Evolutionary conservation across 2,329 filamentous ascomycete species (phyloP).

Genomic region (Colletotrichum scovillei): DNA sequence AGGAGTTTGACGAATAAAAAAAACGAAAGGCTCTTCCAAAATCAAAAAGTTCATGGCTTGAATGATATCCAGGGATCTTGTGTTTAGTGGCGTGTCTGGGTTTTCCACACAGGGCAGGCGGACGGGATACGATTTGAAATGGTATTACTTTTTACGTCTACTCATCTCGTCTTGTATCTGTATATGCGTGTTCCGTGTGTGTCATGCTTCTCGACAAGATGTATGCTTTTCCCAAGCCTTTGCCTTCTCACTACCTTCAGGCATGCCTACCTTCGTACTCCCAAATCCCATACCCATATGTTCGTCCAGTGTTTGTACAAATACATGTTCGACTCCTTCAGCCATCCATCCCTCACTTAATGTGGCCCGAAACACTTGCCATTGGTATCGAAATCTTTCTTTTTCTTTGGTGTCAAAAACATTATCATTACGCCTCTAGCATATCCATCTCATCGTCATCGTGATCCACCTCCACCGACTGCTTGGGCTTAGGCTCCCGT

Average conservation of each 20-base stretch:
- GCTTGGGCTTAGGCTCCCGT: conserved; percentile 47
- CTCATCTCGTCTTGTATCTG: background rate
- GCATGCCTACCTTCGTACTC: background rate
- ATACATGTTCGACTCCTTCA: background rate
- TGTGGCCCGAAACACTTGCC: background rate
- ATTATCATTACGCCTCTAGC: conserved; percentile 39
- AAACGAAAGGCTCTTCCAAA: conserved; percentile 35
- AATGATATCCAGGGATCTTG: conserved; percentile 1
- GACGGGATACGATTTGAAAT: conserved; percentile 19
- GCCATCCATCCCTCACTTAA: background rate
- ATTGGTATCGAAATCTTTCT: background rate
- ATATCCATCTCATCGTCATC: conserved; percentile 69
- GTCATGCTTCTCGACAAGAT: background rate
- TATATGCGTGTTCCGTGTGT: background rate
- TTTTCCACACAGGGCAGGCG: conserved; percentile 1
- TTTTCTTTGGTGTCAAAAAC: background rate
- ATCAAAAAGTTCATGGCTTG: conserved; percentile 14
- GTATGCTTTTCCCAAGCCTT: background rate
- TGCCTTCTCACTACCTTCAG: background rate
- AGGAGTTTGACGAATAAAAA: conserved; percentile 38
- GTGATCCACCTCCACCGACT: conserved; percentile 35
- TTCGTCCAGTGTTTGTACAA: background rate
- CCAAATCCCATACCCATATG: background rate
- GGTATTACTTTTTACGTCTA: conserved; percentile 25
- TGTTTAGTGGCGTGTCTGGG: conserved; percentile 21